These are phyloP conservation scores for Cytospora mali DNA, from an alignment of 2,329 filamentous ascomycete species.

Conservation along the genomic window DNA sequence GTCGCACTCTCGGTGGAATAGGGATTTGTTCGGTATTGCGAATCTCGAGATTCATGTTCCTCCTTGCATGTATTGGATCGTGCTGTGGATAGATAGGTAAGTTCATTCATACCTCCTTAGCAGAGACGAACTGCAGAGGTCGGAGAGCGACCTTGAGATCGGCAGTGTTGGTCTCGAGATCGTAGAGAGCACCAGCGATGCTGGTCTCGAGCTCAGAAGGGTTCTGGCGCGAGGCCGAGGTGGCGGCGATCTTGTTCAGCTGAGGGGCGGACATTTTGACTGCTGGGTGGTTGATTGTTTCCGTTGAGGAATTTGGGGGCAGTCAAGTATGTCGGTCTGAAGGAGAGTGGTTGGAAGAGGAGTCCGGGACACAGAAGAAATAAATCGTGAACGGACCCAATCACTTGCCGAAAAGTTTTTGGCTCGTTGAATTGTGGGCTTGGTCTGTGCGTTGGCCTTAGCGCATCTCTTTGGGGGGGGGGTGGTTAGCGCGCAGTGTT, in stretches of 20 bases:
- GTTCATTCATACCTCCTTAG: conserved; percentile 75
- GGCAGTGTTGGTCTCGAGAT: conserved; percentile 98
- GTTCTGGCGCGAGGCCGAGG: conserved; percentile 94
- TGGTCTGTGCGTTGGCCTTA: conserved; percentile 4
- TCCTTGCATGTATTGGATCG: not conserved
- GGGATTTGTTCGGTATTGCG: conserved; percentile 40
- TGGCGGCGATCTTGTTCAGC: conserved; percentile 97
- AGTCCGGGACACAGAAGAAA: conserved; percentile 6
- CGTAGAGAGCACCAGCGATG: conserved; percentile 96
- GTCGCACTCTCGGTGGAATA: conserved; percentile 45
- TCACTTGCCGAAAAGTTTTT: conserved; percentile 15
- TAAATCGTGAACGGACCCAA: conserved; percentile 7
- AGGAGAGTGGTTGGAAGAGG: conserved; percentile 26
- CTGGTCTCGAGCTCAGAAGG: conserved; percentile 96
- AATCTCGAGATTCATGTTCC: conserved; percentile 28
- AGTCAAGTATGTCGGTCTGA: conserved; percentile 27
- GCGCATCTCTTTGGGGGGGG: too few species aligned
- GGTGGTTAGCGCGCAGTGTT: not conserved
- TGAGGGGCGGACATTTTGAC: conserved; percentile 68
- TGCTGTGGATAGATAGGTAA: not conserved
- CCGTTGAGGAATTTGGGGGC: conserved; percentile 27
- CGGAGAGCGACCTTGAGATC: conserved; percentile 96
- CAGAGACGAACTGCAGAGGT: conserved; percentile 98
- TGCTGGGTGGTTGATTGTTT: conserved; percentile 36
- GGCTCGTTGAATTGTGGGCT: conserved; percentile 19